Evolutionary conservation across 768 basidiomycete species (phyloP), one percentile per base, ranked within the genome.

Genomic region (Macrolepiota fuliginosa): DNA sequence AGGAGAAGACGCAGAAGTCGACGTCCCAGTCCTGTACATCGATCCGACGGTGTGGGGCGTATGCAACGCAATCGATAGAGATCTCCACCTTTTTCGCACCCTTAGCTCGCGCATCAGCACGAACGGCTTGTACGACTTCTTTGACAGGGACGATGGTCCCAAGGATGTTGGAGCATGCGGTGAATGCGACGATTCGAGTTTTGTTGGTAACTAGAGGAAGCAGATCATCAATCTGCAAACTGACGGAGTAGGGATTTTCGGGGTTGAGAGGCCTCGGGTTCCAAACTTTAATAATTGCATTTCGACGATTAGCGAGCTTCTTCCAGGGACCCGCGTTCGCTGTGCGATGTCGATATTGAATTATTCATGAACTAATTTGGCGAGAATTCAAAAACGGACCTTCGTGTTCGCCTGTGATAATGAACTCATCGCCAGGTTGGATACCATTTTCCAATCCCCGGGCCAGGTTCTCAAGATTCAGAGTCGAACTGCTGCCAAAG

Each of bases 271-370:
- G 76, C 10, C 73, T 75, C 1, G 83, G 74, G 2, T 74, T 73
- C 91, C 90, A 92, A 63, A 78, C 74, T 65, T 88, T 87, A 53
- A 92, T 46, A 0, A 77, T 66, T 1, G 81, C 82, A 4, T 83
- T 83, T 5, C 74, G 73, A 4, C 87, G 81, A 15, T 77, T 76
- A 0, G 91, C 90, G 15, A 92, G 80, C 61, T 82, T 83, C 74
- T 90, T 90, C 91, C 91, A 94, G 1, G 86, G 82, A 0, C 90
- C 89, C 13, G 72, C 81, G 65, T 94, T 92, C 1, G 91, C 90
- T 91, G 58, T 37, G 24, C 59, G 36, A 51, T n/a, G 29, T 63
- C 39, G 39, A 32, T 2, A 29, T 17, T 27, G 32, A 12, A 36
- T 51, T 37, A 32, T 37, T 10, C 10, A 29, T 42, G 24, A 4